These are phyloP conservation scores for Marvania coccoides DNA, from an alignment of 139 green algal genomes.

Conservation along the genomic window DNA sequence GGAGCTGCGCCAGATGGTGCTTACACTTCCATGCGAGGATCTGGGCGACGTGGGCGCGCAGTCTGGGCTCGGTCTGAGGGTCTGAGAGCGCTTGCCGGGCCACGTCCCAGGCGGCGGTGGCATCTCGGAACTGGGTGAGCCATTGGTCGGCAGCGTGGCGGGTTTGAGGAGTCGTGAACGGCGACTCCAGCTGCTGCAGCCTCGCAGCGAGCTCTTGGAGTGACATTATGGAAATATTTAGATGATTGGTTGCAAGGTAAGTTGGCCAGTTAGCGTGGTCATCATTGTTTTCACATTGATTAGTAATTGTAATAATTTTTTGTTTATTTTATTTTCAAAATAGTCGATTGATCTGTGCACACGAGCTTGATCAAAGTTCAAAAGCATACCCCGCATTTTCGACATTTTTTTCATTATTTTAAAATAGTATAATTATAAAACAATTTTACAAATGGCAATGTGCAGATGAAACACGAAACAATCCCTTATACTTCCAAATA, in stretches of 20 bases:
- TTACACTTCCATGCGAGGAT: constrained; percentile 19
- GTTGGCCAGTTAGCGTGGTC: not conserved
- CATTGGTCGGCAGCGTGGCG: constrained; percentile 4
- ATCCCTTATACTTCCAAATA: not conserved
- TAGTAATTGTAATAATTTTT: not conserved
- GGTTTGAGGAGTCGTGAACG: not conserved
- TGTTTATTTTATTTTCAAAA: not conserved
- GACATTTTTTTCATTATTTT: too few species aligned
- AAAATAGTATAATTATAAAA: too few species aligned
- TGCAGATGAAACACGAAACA: too few species aligned
- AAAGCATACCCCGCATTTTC: not conserved
- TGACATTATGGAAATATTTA: too few species aligned
- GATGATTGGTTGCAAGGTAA: not conserved
- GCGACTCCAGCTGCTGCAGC: not conserved
- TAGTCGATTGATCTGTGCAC: not conserved
- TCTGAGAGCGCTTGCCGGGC: not conserved
- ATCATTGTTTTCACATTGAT: not conserved
- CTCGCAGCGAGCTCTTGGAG: constrained; percentile 1
- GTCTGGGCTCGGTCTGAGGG: not conserved
- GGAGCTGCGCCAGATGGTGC: constrained; percentile 17
- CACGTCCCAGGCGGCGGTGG: not conserved
- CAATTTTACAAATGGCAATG: too few species aligned
- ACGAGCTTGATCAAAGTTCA: not conserved
- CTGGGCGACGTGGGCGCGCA: constrained; percentile 1
- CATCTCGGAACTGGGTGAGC: not conserved